These are phyloP conservation scores for Alternaria dauci DNA, from an alignment of 2,329 filamentous ascomycete species.

Conservation along the genomic window DNA sequence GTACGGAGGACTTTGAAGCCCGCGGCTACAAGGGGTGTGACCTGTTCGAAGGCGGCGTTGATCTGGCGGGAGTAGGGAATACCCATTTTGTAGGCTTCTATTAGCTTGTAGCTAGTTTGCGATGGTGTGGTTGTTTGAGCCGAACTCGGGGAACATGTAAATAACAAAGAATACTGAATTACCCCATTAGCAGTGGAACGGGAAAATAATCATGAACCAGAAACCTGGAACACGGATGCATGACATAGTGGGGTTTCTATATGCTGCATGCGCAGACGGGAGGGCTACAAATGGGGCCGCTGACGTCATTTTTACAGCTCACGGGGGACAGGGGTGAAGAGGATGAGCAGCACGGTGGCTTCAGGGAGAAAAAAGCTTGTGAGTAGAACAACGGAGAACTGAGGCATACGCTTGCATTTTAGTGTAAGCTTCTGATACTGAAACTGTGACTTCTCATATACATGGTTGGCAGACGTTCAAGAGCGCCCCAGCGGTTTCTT, in stretches of 20 bases:
- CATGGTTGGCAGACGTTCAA: neutral
- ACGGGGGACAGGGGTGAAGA: constrained; percentile 19
- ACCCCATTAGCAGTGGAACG: neutral
- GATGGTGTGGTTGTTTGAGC: neutral
- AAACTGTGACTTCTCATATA: no score
- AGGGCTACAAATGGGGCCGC: constrained; percentile 13
- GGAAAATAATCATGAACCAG: neutral
- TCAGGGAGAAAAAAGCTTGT: neutral
- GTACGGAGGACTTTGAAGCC: constrained; percentile 60
- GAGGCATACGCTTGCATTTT: neutral
- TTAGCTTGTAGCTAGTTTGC: neutral
- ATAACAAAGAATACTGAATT: neutral
- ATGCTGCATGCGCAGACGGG: constrained; percentile 3
- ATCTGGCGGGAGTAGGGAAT: constrained; percentile 63
- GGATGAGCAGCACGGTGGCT: neutral
- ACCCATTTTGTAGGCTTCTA: constrained; percentile 51
- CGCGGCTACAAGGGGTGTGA: constrained; percentile 60
- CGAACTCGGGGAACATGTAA: no score
- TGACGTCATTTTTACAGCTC: constrained; percentile 30
- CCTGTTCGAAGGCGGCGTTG: constrained; percentile 61
- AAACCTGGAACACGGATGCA: neutral
- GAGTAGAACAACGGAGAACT: neutral
- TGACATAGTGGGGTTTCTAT: neutral
- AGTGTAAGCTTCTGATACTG: neutral
- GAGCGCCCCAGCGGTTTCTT: neutral